These are phyloP conservation scores for Bromus sterilis DNA, from an alignment of 176 grass and related monocot species.

Conservation along the genomic window DNA sequence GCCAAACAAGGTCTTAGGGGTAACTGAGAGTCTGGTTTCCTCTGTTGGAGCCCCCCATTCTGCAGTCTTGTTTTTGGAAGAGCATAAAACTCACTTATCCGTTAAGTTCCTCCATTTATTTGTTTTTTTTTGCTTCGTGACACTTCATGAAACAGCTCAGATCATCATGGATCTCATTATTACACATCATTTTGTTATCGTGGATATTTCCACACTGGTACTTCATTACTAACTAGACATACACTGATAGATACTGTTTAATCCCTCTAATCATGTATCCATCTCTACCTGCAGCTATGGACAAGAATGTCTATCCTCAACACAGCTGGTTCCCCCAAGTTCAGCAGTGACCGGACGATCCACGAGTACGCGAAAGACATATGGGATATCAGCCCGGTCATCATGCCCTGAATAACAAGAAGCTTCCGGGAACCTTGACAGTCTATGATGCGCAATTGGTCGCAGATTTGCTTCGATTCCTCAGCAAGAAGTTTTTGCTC, in stretches of 20 bases:
- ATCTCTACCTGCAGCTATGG: constrained; percentile 53
- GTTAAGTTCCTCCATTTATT: neutral
- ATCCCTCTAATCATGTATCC: neutral
- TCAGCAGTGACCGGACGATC: constrained; percentile 93
- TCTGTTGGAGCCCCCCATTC: neutral
- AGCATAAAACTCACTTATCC: neutral
- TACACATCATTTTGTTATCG: neutral
- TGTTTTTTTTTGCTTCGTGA: neutral
- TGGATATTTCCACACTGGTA: neutral
- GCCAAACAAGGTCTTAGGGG: too few relatives aligned
- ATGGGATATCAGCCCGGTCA: constrained; percentile 65
- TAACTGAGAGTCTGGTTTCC: neutral
- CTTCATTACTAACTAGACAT: too few relatives aligned
- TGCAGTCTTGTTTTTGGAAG: neutral
- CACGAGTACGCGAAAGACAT: constrained; percentile 90
- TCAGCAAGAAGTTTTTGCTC: neutral
- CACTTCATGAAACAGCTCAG: neutral
- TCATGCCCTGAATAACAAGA: constrained; percentile 31
- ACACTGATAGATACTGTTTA: neutral
- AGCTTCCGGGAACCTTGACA: neutral
- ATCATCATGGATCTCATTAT: neutral
- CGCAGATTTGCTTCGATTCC: neutral
- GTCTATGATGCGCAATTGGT: neutral
- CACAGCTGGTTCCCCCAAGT: constrained; percentile 72
- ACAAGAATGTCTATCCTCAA: constrained; percentile 94